Evolutionary conservation across 2,329 filamentous ascomycete genomes (phyloP).

Genomic region (Xylaria arbuscula): DNA sequence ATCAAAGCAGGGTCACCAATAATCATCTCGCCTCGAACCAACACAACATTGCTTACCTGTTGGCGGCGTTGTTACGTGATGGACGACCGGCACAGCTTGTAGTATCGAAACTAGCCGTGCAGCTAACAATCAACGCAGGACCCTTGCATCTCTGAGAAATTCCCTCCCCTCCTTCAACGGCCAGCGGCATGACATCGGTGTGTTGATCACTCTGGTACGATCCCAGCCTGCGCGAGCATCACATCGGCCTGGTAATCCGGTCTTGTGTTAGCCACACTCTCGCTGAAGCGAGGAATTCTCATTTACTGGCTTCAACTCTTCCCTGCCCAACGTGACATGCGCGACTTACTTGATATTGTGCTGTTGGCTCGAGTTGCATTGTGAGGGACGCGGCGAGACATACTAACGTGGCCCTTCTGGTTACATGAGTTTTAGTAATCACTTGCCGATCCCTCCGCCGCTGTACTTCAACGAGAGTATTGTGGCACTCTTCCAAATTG

Average conservation of each 20-base stretch:
- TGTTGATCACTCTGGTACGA: constrained; percentile 6
- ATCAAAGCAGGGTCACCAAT: constrained; percentile 22
- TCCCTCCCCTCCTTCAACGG: constrained; percentile 21
- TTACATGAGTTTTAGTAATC: constrained; percentile 41
- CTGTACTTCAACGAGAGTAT: constrained; percentile 22
- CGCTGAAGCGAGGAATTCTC: constrained; percentile 31
- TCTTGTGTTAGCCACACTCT: constrained; percentile 28
- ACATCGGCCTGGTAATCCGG: constrained; percentile 21
- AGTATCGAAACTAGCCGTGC: constrained; percentile 26
- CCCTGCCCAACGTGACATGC: constrained; percentile 29
- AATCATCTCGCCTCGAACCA: constrained; percentile 4
- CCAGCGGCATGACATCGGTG: constrained; percentile 31
- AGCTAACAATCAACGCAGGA: constrained; percentile 32
- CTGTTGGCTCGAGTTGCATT: constrained; percentile 26
- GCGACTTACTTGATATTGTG: constrained; percentile 21
- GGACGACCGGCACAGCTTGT: constrained; percentile 11
- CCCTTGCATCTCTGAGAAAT: constrained; percentile 27
- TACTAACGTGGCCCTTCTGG: constrained; percentile 16
- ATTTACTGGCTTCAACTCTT: constrained; percentile 28
- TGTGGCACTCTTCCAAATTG: constrained; percentile 34
- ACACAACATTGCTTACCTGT: constrained; percentile 12
- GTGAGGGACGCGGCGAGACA: constrained; percentile 3
- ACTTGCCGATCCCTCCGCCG: constrained; percentile 34
- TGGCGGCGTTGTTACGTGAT: constrained; percentile 10
- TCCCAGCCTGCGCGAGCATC: constrained; percentile 18